phyloP scores from a whole-genome alignment of 192 early-diverging fungal species.

The Pilaira anomala region DNA sequence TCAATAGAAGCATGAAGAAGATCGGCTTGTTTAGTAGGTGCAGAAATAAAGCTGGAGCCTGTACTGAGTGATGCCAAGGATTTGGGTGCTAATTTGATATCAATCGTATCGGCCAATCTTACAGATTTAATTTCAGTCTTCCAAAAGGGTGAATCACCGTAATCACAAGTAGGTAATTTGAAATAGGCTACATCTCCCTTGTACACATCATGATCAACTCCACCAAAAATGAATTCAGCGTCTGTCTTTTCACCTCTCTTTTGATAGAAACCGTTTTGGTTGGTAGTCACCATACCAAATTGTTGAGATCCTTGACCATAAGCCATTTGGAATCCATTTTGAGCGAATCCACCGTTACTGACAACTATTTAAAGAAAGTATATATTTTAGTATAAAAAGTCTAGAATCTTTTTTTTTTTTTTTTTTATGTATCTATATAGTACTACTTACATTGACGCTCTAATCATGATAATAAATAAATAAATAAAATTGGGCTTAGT shows the following conservation, averaged over 20 bases:
- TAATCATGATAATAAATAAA: too few relatives aligned
- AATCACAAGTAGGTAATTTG: constrained; percentile 21
- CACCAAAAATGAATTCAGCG: constrained; percentile 30
- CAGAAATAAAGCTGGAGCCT: constrained; percentile 24
- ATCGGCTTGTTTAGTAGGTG: constrained; percentile 21
- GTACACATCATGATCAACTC: constrained; percentile 29
- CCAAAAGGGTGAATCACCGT: constrained; percentile 23
- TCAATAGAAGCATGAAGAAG: constrained; percentile 27
- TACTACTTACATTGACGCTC: constrained; percentile 24
- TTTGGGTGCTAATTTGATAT: constrained; percentile 23
- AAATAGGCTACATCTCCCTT: constrained; percentile 28
- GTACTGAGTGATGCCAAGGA: constrained; percentile 24
- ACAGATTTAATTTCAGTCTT: constrained; percentile 25
- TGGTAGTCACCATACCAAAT: constrained; percentile 14
- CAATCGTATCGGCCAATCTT: constrained; percentile 16
- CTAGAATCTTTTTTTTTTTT: too few relatives aligned
- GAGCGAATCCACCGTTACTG: constrained; percentile 20
- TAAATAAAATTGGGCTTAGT: constrained; percentile 9
- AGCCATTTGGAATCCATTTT: constrained; percentile 16
- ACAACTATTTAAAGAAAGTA: constrained; percentile 12
- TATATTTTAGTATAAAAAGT: background rate
- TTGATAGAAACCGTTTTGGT: constrained; percentile 6
- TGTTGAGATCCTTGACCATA: constrained; percentile 19
- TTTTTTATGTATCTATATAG: background rate
- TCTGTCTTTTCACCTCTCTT: constrained; percentile 16